Evolutionary conservation across 2,329 filamentous ascomycete species (phyloP).

Genomic region (Phyllosticta capitalensis): DNA sequence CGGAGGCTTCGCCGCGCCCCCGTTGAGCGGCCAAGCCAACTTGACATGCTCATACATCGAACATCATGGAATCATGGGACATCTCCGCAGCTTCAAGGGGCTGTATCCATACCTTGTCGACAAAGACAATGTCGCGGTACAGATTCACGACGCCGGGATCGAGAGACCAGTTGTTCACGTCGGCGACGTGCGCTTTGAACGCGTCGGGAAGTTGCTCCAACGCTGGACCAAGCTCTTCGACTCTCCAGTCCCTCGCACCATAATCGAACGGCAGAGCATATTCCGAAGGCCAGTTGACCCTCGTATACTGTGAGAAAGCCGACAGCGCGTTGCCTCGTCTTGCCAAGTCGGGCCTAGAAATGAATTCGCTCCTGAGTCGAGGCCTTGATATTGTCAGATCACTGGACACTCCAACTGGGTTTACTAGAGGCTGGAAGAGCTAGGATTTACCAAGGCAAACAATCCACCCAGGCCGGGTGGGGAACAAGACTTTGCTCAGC

Average conservation of each 20-base stretch:
- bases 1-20: neutral
- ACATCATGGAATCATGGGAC: neutral
- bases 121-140: neutral
- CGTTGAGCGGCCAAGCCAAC: neutral
- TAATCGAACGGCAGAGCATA: neutral
- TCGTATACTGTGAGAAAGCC: neutral
- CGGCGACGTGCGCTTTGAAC: neutral
- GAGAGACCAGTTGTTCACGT: neutral
- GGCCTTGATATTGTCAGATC: neutral
- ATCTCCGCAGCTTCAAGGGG: neutral
- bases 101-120: neutral
- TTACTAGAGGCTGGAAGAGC: neutral
- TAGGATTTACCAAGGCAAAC: neutral
- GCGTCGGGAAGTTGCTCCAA: neutral
- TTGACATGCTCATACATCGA: neutral
- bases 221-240: neutral
- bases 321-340: neutral
- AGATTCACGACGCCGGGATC: neutral
- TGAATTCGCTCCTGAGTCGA: neutral
- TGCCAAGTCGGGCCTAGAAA: neutral
- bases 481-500: neutral
- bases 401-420: neutral
- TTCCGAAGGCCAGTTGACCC: neutral
- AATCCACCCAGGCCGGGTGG: neutral
- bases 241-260: neutral